phyloP scores from a whole-genome alignment of 2,329 filamentous ascomycete genomes.

The Aspergillus ochraceus region DNA sequence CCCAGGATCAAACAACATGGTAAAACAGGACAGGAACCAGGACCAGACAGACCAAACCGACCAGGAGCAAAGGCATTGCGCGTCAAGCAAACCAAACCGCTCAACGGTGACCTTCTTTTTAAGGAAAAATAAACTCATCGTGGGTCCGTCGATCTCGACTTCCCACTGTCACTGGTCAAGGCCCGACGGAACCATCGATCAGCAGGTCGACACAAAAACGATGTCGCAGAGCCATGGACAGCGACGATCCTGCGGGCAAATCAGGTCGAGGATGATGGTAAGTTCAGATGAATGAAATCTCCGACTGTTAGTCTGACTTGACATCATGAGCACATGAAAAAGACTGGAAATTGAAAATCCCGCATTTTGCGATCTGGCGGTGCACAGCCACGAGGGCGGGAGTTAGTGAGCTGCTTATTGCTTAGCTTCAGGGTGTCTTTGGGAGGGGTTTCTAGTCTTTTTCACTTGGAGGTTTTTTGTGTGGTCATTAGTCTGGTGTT shows the following conservation, averaged over 20 bases:
- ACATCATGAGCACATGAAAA: not conserved
- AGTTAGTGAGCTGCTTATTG: no score
- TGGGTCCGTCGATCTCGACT: not conserved
- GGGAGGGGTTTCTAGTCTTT: no score
- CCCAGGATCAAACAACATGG: no score
- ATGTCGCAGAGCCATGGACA: not conserved
- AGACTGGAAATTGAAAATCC: not conserved
- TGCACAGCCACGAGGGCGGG: not conserved
- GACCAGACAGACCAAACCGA: no score
- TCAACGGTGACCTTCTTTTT: not conserved
- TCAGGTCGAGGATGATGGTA: not conserved
- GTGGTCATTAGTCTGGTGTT: no score
- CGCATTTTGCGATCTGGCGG: not conserved
- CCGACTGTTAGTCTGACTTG: not conserved
- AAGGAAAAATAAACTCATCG: not conserved
- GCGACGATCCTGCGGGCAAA: not conserved
- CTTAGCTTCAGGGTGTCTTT: no score
- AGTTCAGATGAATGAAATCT: not conserved
- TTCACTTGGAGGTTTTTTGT: not conserved
- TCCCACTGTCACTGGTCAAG: not conserved
- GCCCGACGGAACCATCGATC: not conserved
- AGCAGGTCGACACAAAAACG: not conserved
- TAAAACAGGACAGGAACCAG: no score
- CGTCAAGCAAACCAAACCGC: not conserved
- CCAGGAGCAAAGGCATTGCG: not conserved